phyloP scores from a whole-genome alignment of 1,139 yeast species.

The Nakaseomyces nivariensis region DNA sequence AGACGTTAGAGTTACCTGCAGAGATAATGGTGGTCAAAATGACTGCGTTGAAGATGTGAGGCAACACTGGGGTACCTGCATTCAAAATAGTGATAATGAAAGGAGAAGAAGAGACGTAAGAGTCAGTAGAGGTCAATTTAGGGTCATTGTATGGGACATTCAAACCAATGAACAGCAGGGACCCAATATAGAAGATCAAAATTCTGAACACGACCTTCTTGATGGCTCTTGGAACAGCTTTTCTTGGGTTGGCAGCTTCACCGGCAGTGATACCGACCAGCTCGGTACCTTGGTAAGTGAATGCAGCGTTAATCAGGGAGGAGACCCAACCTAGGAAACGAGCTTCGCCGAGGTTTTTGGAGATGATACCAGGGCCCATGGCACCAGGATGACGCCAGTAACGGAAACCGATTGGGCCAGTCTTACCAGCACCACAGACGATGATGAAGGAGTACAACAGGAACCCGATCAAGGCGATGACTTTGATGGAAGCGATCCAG shows the following conservation, averaged over 20 bases:
- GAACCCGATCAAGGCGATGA: slow-evolving; percentile 65
- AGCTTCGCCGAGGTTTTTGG: slow-evolving; percentile 51
- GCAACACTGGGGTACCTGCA: slow-evolving; percentile 60
- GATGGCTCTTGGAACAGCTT: slow-evolving; percentile 76
- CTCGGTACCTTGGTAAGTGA: slow-evolving; percentile 80
- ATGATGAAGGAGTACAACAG: slow-evolving; percentile 58
- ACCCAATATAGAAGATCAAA: slow-evolving; percentile 66
- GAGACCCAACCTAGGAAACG: slow-evolving; percentile 61
- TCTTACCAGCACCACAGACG: slow-evolving; percentile 65
- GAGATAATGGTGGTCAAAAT: slow-evolving; percentile 59
- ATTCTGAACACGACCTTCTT: slow-evolving; percentile 76
- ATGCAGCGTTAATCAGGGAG: slow-evolving; percentile 60
- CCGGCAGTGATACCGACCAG: slow-evolving; percentile 84
- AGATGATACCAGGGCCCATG: slow-evolving; percentile 52
- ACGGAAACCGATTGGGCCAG: slow-evolving; percentile 72
- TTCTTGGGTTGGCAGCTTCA: slow-evolving; percentile 74
- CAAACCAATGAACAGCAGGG: slow-evolving; percentile 73
- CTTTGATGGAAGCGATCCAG: slow-evolving; percentile 62
- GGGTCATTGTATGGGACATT: slow-evolving; percentile 73
- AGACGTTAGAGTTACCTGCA: slow-evolving; percentile 75
- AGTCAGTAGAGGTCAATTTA: slow-evolving; percentile 35
- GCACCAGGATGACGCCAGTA: slow-evolving; percentile 95
- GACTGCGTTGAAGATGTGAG: slow-evolving; percentile 68
- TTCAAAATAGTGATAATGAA: slow-evolving; percentile 56
- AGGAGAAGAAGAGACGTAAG: slow-evolving; percentile 61